A percentile compares a stretch with the other conserved stretches of the same genome.
phyloP scores from a whole-genome alignment of 1,139 yeast genomes.

The Hemisphaericaspora xylofermentans region DNA sequence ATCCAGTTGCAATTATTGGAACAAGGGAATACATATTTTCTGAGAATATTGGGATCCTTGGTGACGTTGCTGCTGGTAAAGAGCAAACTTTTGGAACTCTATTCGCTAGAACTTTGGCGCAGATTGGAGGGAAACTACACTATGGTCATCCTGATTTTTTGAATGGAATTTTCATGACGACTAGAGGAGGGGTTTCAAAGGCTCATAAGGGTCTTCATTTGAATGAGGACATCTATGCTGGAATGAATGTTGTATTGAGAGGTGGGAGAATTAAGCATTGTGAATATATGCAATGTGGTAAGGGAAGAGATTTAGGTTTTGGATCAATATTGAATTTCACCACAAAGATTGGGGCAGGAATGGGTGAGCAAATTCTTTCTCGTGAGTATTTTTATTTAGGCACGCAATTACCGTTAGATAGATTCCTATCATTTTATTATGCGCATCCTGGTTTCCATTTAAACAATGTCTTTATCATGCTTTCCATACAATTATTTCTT shows the following conservation, averaged over 20 bases:
- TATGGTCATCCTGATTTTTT: constrained; percentile 60
- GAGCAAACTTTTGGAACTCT: constrained; percentile 59
- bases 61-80: constrained; percentile 59
- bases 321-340: constrained; percentile 54
- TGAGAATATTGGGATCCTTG: constrained; percentile 53
- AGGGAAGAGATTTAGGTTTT: constrained; percentile 56
- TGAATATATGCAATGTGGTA: constrained; percentile 58
- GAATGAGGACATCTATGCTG: constrained; percentile 58
- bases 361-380: constrained; percentile 58
- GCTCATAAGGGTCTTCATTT: constrained; percentile 56
- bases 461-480: constrained; percentile 50
- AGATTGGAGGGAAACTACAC: constrained; percentile 55
- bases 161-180: constrained; percentile 50
- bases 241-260: constrained; percentile 50
- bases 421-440: constrained; percentile 53
- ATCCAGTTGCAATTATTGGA: constrained; percentile 55
- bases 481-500: constrained; percentile 48
- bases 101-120: constrained; percentile 55
- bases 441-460: constrained; percentile 60
- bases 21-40: constrained; percentile 56
- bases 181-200: constrained; percentile 57
- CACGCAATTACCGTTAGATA: constrained; percentile 47
- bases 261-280: constrained; percentile 59
- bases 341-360: constrained; percentile 58
- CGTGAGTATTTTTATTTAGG: constrained; percentile 53